Conservation (phyloP, 768 basidiomycete genomes). For the Lanmaoa rubissima region DNA sequence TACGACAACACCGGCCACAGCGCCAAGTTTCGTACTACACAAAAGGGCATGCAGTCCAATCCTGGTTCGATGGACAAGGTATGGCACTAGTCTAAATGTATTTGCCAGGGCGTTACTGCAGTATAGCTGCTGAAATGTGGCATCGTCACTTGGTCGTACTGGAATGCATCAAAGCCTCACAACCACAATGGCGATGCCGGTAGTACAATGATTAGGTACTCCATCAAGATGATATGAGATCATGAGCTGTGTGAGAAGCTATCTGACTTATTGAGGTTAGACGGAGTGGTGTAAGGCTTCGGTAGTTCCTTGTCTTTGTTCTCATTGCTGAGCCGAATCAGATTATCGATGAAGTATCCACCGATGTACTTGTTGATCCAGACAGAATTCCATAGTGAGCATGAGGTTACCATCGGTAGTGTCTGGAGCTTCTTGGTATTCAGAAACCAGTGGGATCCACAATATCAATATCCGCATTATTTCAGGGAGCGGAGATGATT, state of each 20-base stretch:
- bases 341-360: not conserved
- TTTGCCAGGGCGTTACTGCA: not conserved
- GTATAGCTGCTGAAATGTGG: not conserved
- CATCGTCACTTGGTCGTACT: not conserved
- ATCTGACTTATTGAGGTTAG: no score
- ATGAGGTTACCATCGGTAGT: not conserved
- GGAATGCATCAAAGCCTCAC: not conserved
- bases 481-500: not conserved
- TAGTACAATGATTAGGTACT: no score
- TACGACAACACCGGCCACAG: not conserved
- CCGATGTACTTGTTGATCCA: not conserved
- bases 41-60: not conserved
- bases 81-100: not conserved
- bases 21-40: not conserved
- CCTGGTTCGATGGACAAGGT: not conserved
- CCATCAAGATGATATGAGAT: no score
- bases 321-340: not conserved
- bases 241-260: no score
- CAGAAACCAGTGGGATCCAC: not conserved
- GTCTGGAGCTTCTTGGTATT: not conserved
- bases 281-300: no score
- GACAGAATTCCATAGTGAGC: not conserved
- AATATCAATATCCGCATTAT: not conserved
- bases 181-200: not conserved
- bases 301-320: not conserved